Evolutionary conservation across 768 basidiomycete genomes (phyloP), one percentile per base, ranked within the genome.

Genomic region (Asterophora parasitica): DNA sequence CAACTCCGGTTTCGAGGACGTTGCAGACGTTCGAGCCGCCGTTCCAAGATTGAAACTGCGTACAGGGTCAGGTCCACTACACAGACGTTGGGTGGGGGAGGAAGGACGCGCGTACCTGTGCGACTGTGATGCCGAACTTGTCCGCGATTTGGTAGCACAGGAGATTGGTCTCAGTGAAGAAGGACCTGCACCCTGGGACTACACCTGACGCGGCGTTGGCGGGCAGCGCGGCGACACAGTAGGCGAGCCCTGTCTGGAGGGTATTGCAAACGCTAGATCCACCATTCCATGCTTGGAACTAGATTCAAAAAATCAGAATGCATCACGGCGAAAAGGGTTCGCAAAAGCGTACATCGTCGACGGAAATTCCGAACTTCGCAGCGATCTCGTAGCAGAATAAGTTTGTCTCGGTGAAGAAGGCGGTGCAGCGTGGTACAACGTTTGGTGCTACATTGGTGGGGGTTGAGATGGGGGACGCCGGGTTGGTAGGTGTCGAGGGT

Each of bases 401-500:
- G 41, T 42, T 48, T 12, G 50, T 48, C 37, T 54, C 43, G 1
- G 53, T 46, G 36, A 48, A 51, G 44, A 51, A 43, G 32, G 33
- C 39, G 5, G 46, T 41, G 33, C 53, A 55, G 28, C 50, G 47
- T 4, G 46, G 2, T 3, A 49, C 35, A 17, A 49, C 44, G 4
- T 35, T 28, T 15, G 49, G 42, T 17, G 38, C 46, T 9, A 50
- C n/a, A 28, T 48, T 30, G 15, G 49, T 45, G 8, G 43, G 31
- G 23, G 43, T 48, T 32, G 38, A 15, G n/a, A 28, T 16, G 20
- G 41, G 41, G 10, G 41, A 27, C 8, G 23, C 23, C 23, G 41
- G 28, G 13, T 11, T 17, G 17, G 41, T 42, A 4, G 41, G 13
- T 8, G 23, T 42, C 26, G 41, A 8, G 3, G 23, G 23, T 23